Conservation (phyloP, 1,284 basidiomycete genomes). For the Agroathelia rolfsii region DNA sequence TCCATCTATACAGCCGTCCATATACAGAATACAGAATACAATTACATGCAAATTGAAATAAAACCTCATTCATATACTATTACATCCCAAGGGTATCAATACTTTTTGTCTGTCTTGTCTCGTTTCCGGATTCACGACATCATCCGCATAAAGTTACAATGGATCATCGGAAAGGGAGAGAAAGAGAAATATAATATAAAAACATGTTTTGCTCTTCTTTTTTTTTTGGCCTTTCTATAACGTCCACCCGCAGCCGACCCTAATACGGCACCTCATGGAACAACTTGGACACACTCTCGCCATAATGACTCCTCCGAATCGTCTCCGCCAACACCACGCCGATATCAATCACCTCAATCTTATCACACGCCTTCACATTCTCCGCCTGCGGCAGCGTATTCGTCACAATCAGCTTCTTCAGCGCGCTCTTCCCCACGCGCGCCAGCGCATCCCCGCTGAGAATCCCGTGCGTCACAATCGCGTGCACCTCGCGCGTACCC, state of each 20-base stretch:
- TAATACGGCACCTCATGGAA: conserved; percentile 82
- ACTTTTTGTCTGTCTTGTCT: too few relatives aligned
- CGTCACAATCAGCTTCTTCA: conserved; percentile 96
- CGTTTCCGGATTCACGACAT: too few relatives aligned
- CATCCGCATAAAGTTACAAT: too few relatives aligned
- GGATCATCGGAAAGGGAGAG: too few relatives aligned
- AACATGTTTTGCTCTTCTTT: background rate
- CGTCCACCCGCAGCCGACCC: conserved; percentile 13
- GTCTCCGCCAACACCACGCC: conserved; percentile 94
- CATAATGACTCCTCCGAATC: conserved; percentile 84
- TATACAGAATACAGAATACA: too few relatives aligned
- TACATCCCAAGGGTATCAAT: too few relatives aligned
- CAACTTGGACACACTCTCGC: conserved; percentile 74
- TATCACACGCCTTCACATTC: conserved; percentile 69
- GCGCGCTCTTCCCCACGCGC: conserved; percentile 59
- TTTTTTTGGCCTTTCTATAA: too few relatives aligned
- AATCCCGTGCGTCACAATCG: conserved; percentile 97
- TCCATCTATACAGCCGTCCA: too few relatives aligned
- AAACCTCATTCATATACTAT: too few relatives aligned
- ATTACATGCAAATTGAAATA: too few relatives aligned
- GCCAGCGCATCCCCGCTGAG: conserved; percentile 82
- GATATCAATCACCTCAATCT: conserved; percentile 96
- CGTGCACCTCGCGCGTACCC: conserved; percentile 81
- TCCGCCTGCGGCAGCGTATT: conserved; percentile 92
- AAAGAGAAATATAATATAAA: too few relatives aligned